Evolutionary conservation across 2,329 filamentous ascomycete species (phyloP).

Genomic region (Trichoderma arundinaceum): DNA sequence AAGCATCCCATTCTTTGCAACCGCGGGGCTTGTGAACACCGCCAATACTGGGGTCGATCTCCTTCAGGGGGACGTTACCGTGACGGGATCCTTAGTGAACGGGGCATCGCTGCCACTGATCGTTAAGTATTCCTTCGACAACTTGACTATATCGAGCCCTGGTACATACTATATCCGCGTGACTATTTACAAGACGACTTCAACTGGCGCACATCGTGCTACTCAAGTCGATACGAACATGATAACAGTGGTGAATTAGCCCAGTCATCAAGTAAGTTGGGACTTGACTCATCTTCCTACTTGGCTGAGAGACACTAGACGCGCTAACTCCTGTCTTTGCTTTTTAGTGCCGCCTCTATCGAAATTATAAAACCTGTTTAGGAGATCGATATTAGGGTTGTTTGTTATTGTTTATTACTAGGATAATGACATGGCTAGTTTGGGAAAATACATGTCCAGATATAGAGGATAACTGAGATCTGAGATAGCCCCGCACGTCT

Average conservation of each 20-base stretch:
- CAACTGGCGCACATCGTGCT: slow-evolving; percentile 31
- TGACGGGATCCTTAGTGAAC: slow-evolving; percentile 34
- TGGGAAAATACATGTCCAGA: background rate
- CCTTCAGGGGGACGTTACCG: slow-evolving; percentile 34
- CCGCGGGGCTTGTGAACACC: slow-evolving; percentile 36
- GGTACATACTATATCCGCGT: slow-evolving; percentile 41
- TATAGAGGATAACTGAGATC: background rate
- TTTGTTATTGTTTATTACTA: background rate
- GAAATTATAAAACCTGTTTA: background rate
- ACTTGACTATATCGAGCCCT: slow-evolving; percentile 36
- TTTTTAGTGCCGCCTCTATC: background rate
- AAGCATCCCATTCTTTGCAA: slow-evolving; percentile 39
- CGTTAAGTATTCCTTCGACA: slow-evolving; percentile 38
- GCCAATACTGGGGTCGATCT: slow-evolving; percentile 35
- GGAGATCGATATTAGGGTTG: background rate
- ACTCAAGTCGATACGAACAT: slow-evolving; percentile 33
- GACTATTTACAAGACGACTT: slow-evolving; percentile 39
- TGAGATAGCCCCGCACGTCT: background rate
- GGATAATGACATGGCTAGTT: background rate
- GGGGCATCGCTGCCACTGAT: slow-evolving; percentile 26
- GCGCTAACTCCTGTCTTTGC: background rate
- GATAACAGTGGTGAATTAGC: slow-evolving; percentile 32
- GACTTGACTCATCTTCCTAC: background rate
- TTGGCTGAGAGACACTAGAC: background rate
- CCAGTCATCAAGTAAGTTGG: background rate